Base-by-base conservation (phyloP, 768 basidiomycete genomes). In the Lanmaoa pseudosensibilis region DNA sequence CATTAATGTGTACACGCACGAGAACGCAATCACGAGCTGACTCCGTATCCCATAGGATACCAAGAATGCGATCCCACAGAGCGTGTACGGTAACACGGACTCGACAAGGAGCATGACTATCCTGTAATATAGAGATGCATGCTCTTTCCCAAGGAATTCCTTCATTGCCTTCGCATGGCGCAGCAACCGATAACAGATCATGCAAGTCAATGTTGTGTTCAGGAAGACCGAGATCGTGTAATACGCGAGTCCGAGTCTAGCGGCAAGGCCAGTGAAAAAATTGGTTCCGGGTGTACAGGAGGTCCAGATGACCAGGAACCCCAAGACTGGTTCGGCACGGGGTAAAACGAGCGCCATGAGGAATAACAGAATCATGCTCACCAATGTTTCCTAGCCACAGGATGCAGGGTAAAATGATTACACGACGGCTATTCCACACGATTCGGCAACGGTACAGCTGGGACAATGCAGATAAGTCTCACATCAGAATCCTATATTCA, bases 381-480 rank as follows among this genome's bases (percentile, higher is more conserved):
- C 63, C 51, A 2, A 57, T 40, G 2, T 56, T 56, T 1, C n/a
- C 34, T 23, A 54, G 4, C 59, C 62, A 65, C 21, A 63, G 37
- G 34, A 54, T 30, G 19, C 40, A 48, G 6, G 64, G 64, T n/a
- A 56, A 23, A n/a, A 56, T 7, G n/a, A 54, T 27, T 19, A 46
- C 48, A 23, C 33, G 11, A 39, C 21, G 41, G 41, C 43, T 54
- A 19, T 61, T 13, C 73, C 71, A 76, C 10, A 76, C 55, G 21
- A 73, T 62, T 36, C 57, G 73, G 55, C 71, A 73, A 18, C 74
- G 74, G 54, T 73, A 69, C 10, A 77, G 54, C 75, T 75, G 47
- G n/a, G 74, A 32, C 34, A 25, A 39, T 16, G 16, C 16, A 2
- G 16, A 15, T 34, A 5, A 19, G 30, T 23, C 7, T 34, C 19